These are phyloP conservation scores for Suillus subaureus DNA, from an alignment of 768 basidiomycete species.

Conservation along the genomic window DNA sequence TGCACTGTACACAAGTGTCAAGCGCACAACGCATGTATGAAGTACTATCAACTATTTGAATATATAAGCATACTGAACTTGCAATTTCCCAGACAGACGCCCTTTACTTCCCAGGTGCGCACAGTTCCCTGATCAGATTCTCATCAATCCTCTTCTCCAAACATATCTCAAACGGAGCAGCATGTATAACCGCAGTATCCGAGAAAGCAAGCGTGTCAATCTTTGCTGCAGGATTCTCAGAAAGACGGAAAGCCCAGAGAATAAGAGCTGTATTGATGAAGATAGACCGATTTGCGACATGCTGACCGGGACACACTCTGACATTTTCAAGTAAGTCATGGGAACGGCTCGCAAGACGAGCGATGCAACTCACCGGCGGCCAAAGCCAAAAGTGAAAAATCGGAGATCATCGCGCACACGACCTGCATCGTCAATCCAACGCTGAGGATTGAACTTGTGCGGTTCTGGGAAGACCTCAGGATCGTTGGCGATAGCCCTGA, in stretches of 20 bases:
- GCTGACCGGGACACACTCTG: slow-evolving; percentile 61
- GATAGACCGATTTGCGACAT: slow-evolving; percentile 46
- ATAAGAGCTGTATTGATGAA: slow-evolving; percentile 64
- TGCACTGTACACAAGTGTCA: too few species aligned
- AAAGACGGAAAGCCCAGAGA: slow-evolving; percentile 63
- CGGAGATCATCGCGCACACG: slow-evolving; percentile 27
- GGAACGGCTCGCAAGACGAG: neutral
- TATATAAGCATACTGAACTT: neutral
- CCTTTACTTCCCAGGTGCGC: neutral
- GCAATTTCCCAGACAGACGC: neutral
- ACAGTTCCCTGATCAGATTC: slow-evolving; percentile 8
- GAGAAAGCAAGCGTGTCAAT: slow-evolving; percentile 65
- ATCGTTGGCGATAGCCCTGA: slow-evolving; percentile 50
- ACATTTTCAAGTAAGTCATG: neutral
- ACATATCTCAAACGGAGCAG: slow-evolving; percentile 53
- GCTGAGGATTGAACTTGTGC: slow-evolving; percentile 53
- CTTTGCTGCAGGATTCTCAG: slow-evolving; percentile 46
- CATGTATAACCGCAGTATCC: slow-evolving; percentile 59
- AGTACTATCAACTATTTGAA: too few species aligned
- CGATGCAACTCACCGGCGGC: slow-evolving; percentile 28
- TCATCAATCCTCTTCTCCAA: slow-evolving; percentile 47
- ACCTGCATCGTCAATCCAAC: slow-evolving; percentile 44
- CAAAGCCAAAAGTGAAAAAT: slow-evolving; percentile 39
- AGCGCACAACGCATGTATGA: too few species aligned
- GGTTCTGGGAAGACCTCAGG: slow-evolving; percentile 56